Conservation (phyloP, 345 rosid genomes). For the Pistacia integerrima region DNA sequence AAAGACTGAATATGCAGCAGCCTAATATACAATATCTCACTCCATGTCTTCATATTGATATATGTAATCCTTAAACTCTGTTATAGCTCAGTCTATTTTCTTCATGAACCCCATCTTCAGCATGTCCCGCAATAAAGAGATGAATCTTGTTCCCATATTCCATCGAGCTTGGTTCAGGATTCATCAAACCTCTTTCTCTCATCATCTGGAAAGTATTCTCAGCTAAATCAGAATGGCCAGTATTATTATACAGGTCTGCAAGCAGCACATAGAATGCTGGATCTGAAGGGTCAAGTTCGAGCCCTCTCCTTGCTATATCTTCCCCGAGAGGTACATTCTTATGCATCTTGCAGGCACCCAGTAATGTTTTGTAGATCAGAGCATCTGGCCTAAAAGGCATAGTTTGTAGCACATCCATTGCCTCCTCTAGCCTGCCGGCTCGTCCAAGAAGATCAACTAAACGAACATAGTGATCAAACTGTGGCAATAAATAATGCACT, state of each 20-base stretch:
- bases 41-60: too few species aligned
- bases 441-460: constrained; percentile 57
- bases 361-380: constrained; percentile 52
- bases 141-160: constrained; percentile 33
- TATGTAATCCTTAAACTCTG: constrained; percentile 29
- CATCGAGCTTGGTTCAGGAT: constrained; percentile 27
- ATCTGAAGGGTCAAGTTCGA: constrained; percentile 52
- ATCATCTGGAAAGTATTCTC: constrained; percentile 40
- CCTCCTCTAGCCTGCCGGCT: constrained; percentile 66
- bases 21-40: constrained; percentile 3
- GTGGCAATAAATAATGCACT: constrained; percentile 42
- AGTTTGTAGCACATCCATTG: constrained; percentile 41
- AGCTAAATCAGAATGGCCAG: constrained; percentile 43
- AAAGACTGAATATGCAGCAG: constrained; percentile 21
- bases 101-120: constrained; percentile 24
- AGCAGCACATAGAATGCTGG: constrained; percentile 52
- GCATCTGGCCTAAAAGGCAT: constrained; percentile 53
- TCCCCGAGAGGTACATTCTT: constrained; percentile 59
- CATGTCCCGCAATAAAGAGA: constrained; percentile 31
- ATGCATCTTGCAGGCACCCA: constrained; percentile 55
- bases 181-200: constrained; percentile 33
- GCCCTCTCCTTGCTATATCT: constrained; percentile 66
- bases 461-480: constrained; percentile 52
- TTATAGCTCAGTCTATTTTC: constrained; percentile 24
- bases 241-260: constrained; percentile 50